These are phyloP conservation scores for Metschnikowia lunata DNA, from an alignment of 805 yeast genomes.

Conservation along the genomic window DNA sequence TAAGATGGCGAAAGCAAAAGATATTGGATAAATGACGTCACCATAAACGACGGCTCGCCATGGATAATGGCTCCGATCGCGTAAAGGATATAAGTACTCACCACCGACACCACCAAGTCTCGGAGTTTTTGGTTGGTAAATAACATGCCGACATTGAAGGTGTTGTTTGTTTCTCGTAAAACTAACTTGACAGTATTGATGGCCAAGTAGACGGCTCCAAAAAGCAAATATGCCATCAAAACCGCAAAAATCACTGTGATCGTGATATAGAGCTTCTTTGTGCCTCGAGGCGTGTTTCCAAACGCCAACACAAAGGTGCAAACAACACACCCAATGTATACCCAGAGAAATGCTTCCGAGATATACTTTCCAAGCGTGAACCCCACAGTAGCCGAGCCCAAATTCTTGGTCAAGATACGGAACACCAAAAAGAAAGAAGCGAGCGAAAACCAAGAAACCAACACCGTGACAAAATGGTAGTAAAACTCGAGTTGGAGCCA, in stretches of 20 bases:
- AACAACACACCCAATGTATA: conserved; percentile 74
- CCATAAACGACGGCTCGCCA: conserved; percentile 90
- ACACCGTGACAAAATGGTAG: conserved; percentile 73
- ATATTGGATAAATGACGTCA: conserved; percentile 83
- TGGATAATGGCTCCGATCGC: conserved; percentile 73
- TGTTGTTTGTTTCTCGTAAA: conserved; percentile 39
- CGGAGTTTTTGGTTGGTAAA: conserved; percentile 71
- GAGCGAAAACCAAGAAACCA: conserved; percentile 89
- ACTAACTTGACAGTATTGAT: conserved; percentile 64
- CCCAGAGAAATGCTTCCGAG: conserved; percentile 78
- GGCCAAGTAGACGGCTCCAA: conserved; percentile 80
- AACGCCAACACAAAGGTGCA: conserved; percentile 85
- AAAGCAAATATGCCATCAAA: conserved; percentile 82
- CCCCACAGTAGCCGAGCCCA: conserved; percentile 57
- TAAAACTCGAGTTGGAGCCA: conserved; percentile 83
- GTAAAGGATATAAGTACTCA: conserved; percentile 79
- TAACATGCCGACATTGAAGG: conserved; percentile 40
- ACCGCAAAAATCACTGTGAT: conserved; percentile 81
- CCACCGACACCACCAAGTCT: conserved; percentile 80
- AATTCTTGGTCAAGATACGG: conserved; percentile 74
- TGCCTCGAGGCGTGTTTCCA: conserved; percentile 93
- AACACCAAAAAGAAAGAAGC: conserved; percentile 91
- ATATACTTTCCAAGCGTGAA: conserved; percentile 74
- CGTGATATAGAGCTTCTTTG: conserved; percentile 68
- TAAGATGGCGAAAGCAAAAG: conserved; percentile 82